phyloP scores from a whole-genome alignment of 2,329 filamentous ascomycete genomes.

The Colletotrichum spaethianum region DNA sequence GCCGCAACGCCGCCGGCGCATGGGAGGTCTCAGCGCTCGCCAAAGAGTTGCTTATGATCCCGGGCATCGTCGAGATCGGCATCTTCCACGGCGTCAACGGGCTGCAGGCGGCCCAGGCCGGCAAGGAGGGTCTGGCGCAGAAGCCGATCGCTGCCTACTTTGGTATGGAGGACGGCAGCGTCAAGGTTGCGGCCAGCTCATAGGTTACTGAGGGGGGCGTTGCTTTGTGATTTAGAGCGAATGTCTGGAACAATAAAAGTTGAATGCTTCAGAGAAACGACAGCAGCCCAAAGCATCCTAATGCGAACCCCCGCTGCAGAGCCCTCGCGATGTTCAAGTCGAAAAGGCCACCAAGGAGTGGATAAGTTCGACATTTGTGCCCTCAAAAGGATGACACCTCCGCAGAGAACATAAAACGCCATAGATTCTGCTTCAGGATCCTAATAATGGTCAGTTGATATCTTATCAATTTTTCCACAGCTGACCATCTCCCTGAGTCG shows the following conservation, averaged over 20 bases:
- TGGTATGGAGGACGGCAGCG: conserved; percentile 84
- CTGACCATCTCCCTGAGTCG: background rate
- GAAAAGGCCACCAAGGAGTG: background rate
- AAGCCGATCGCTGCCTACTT: conserved; percentile 97
- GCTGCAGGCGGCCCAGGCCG: conserved; percentile 67
- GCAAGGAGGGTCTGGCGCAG: conserved; percentile 79
- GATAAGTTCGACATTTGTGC: no score
- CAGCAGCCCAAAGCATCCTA: background rate
- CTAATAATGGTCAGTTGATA: background rate
- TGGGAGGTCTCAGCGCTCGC: conserved; percentile 88
- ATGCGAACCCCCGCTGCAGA: background rate
- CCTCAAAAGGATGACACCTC: background rate
- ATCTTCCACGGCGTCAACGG: conserved; percentile 90
- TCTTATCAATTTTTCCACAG: no score
- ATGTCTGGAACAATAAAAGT: conserved; percentile 6
- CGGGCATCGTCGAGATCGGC: conserved; percentile 92
- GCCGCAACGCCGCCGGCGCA: conserved; percentile 65
- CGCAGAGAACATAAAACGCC: background rate
- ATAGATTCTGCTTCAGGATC: background rate
- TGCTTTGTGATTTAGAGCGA: conserved; percentile 10
- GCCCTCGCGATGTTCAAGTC: no score
- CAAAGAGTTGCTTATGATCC: conserved; percentile 81
- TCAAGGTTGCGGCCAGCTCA: conserved; percentile 60
- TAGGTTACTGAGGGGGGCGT: background rate
- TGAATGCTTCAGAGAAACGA: background rate